Base-by-base conservation (phyloP, 768 basidiomycete genomes). In the Albatrellus ellisii region DNA sequence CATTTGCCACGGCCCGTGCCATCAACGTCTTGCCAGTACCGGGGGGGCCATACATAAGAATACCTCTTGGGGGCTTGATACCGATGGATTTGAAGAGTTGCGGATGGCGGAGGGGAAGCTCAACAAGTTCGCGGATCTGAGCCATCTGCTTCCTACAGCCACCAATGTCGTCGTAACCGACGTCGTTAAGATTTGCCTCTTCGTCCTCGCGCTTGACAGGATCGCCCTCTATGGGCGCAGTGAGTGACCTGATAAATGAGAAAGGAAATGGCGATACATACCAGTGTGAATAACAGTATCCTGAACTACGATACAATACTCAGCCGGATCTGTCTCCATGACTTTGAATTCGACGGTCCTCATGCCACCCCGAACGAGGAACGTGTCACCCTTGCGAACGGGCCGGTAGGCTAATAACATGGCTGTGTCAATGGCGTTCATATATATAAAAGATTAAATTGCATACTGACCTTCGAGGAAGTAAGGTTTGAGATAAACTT, bases 81-180 rank as follows among this genome's bases (percentile, higher is more conserved):
- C 95, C 95, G 59, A 99, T 99, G 20, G 92, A 92, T 61, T 99
- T 99, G 82, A 98, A 99, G 11, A 99, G 76, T 65, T 98, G 92
- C 32, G 95, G 95, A 64, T 99, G 95, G 45, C 95, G 90, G 32
- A 98, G 74, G 25, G 95, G 95, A 3, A 99, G 72, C 62, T 99
- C 95, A 50, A 98, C 95, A 28, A 99, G 79, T 70, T 98, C 95
- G 62, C 95, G 91, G 47, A 99, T 98, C 61, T 98, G 94, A 3
- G 94, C 94, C 84, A 98, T 89, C 62, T 99, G 95, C 61, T 99
- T 99, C 56, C 95, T 79, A 70, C 94, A 97, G 31, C 95, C 95
- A 67, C 95, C 95, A 52, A 99, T 92, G 56, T 99, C 95, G 56
- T 99, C 95, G 59, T 99, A 99, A 17, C 95, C 95, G 49, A 99